Conservation (phyloP, 768 basidiomycete genomes). For the Auriculariales sp. region DNA sequence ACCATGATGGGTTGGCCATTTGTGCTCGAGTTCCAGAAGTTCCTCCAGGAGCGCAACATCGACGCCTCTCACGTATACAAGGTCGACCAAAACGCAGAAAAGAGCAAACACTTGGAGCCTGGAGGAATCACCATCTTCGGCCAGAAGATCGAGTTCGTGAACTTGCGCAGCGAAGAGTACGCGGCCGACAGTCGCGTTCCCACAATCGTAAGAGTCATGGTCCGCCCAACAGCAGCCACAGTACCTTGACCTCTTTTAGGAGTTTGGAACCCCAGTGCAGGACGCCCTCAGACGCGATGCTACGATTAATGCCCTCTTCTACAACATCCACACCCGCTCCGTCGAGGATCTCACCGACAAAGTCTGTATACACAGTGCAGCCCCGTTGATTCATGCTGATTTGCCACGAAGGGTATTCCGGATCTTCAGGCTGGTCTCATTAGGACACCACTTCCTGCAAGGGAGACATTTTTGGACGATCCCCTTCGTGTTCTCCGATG, state of each 20-base stretch:
- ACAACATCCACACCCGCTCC: slow-evolving; percentile 73
- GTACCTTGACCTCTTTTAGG: too few species aligned
- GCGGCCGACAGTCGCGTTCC: slow-evolving; percentile 81
- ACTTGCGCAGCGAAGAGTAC: slow-evolving; percentile 86
- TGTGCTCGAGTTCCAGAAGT: slow-evolving; percentile 62
- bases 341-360: slow-evolving; percentile 83
- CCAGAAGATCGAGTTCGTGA: slow-evolving; percentile 84
- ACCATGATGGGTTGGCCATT: slow-evolving; percentile 85
- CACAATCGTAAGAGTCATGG: slow-evolving; percentile 28
- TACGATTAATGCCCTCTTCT: slow-evolving; percentile 93
- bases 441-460: slow-evolving; percentile 77
- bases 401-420: slow-evolving; percentile 48
- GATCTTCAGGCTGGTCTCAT: slow-evolving; percentile 70
- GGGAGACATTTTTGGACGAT: slow-evolving; percentile 85
- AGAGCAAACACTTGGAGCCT: slow-evolving; percentile 96
- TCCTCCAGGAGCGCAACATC: slow-evolving; percentile 38
- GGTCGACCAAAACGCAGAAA: slow-evolving; percentile 88
- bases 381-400: slow-evolving; percentile 4
- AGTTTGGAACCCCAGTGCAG: slow-evolving; percentile 81
- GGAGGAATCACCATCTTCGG: slow-evolving; percentile 71
- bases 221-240: too few species aligned
- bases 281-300: slow-evolving; percentile 85
- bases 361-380: slow-evolving; percentile 22
- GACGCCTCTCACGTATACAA: slow-evolving; percentile 51
- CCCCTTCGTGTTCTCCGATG: slow-evolving; percentile 86